Evolutionary conservation across 163 green algal species (phyloP).

Genomic region (Scenedesmus sp.): DNA sequence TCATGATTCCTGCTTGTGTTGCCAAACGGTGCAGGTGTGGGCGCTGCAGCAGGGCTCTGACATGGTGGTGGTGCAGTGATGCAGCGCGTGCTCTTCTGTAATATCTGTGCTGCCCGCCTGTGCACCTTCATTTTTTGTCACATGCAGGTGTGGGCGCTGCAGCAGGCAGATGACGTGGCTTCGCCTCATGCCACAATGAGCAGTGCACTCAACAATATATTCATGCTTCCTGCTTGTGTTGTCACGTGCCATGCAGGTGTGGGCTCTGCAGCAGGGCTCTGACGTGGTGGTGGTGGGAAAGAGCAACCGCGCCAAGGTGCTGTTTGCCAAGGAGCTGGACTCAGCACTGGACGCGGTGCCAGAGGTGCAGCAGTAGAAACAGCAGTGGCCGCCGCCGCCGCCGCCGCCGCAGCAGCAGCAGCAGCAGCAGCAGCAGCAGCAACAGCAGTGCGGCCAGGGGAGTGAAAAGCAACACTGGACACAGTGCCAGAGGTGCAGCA

Average conservation of each 20-base stretch:
- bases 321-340: slow-evolving; percentile 89
- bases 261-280: slow-evolving; percentile 87
- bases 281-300: slow-evolving; percentile 86
- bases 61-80: no score
- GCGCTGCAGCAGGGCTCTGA: no score
- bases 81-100: no score
- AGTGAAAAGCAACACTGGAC: slow-evolving; percentile 84
- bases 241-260: slow-evolving; percentile 65
- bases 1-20: neutral
- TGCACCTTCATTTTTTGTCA: no score
- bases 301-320: slow-evolving; percentile 88
- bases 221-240: neutral
- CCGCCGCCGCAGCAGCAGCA: neutral
- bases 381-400: neutral
- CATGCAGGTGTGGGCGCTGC: neutral
- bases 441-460: slow-evolving; percentile 80
- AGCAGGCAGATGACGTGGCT: no score
- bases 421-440: neutral
- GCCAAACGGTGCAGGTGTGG: neutral
- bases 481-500: slow-evolving; percentile 73
- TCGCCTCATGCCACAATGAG: no score
- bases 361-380: slow-evolving; percentile 57
- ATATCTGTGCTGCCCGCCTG: no score
- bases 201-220: no score
- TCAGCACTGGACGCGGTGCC: slow-evolving; percentile 80